A percentile compares a stretch with the other conserved stretches of the same genome.
Conservation (phyloP, 768 basidiomycete species). For the Phlegmacium glaucopus region DNA sequence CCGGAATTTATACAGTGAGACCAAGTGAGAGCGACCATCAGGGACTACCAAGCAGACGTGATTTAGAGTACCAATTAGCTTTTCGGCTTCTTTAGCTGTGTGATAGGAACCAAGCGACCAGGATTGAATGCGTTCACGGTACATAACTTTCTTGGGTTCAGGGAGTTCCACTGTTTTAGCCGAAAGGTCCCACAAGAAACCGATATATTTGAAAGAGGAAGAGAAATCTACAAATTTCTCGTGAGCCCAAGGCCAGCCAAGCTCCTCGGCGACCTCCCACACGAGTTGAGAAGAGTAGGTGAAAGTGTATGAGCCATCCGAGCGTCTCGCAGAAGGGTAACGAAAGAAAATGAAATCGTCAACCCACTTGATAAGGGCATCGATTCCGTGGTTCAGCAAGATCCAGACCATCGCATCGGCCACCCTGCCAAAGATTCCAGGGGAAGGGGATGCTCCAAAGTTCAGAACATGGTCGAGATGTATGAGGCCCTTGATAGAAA, state of each 20-base stretch:
- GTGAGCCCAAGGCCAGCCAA: slow-evolving; percentile 14
- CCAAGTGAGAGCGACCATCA: slow-evolving; percentile 24
- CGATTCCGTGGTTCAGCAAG: slow-evolving; percentile 12
- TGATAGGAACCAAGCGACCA: slow-evolving; percentile 17
- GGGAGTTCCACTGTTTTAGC: slow-evolving; percentile 26
- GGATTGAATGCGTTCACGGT: neutral
- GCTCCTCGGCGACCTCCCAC: neutral
- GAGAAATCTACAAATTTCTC: slow-evolving; percentile 7
- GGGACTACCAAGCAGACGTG: slow-evolving; percentile 28
- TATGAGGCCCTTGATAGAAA: too few relatives aligned
- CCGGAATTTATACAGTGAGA: slow-evolving; percentile 22
- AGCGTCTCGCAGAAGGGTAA: neutral
- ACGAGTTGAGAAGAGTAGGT: too few relatives aligned
- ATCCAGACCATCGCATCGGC: slow-evolving; percentile 30
- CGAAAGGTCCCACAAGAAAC: slow-evolving; percentile 18
- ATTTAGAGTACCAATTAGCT: slow-evolving; percentile 34
- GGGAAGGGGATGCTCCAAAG: slow-evolving; percentile 26
- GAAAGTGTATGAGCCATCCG: slow-evolving; percentile 24
- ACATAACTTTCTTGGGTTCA: slow-evolving; percentile 11
- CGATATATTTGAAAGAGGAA: slow-evolving; percentile 6
- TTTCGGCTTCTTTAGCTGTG: too few relatives aligned
- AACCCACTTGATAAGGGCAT: slow-evolving; percentile 16
- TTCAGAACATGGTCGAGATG: slow-evolving; percentile 29
- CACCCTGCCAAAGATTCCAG: slow-evolving; percentile 28
- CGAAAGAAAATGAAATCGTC: slow-evolving; percentile 27